These are phyloP conservation scores for Gossypium sturtianum DNA, from an alignment of 345 rosid genomes.

Conservation along the genomic window DNA sequence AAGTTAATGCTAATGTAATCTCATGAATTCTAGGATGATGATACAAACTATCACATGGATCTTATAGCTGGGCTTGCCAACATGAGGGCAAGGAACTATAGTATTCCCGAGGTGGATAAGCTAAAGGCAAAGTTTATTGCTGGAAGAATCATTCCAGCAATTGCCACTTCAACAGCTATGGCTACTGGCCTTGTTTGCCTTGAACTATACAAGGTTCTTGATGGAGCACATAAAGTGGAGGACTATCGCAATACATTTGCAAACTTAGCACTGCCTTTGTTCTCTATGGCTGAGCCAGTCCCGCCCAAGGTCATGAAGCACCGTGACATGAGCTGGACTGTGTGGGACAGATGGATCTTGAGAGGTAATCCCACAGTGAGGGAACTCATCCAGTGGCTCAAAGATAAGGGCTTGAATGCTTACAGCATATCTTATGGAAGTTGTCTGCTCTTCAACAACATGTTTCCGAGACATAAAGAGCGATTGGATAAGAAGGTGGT, in stretches of 20 bases:
- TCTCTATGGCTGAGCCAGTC: constrained; percentile 95
- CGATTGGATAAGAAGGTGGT: constrained; percentile 74
- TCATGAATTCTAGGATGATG: constrained; percentile 65
- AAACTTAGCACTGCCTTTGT: constrained; percentile 83
- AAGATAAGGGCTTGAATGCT: constrained; percentile 1
- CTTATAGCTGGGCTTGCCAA: constrained; percentile 31
- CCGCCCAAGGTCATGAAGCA: constrained; percentile 86
- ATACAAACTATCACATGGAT: constrained; percentile 97
- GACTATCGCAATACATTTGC: constrained; percentile 99
- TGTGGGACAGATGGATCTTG: constrained; percentile 93
- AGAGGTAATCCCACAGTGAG: constrained; percentile 60
- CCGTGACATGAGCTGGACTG: constrained; percentile 89
- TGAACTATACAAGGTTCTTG: constrained; percentile 88
- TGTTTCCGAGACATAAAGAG: constrained; percentile 76
- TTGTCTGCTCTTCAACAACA: constrained; percentile 69
- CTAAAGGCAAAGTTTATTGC: constrained; percentile 98
- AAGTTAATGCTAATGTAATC: not conserved
- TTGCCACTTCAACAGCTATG: constrained; percentile 95
- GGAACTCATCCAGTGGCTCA: constrained; percentile 79
- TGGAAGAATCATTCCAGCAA: constrained; percentile 98
- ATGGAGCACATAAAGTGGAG: constrained; percentile 66
- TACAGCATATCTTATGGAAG: constrained; percentile 46
- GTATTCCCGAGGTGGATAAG: constrained; percentile 93
- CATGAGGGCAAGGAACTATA: constrained; percentile 21
- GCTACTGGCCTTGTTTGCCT: constrained; percentile 97